Base-by-base conservation (phyloP, 345 rosid genomes). In the Bruguiera parviflora region DNA sequence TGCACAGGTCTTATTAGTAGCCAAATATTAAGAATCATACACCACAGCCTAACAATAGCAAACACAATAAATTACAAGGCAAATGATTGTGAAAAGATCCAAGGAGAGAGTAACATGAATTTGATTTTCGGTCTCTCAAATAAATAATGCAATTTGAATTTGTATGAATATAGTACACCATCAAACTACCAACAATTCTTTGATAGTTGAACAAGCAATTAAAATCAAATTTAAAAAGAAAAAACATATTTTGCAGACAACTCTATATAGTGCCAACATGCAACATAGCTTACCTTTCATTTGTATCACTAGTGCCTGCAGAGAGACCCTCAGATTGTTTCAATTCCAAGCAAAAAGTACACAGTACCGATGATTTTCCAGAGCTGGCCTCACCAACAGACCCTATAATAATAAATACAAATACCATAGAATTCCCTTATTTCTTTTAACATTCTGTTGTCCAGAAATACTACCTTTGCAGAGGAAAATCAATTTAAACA, bases 331-430 rank as follows among this genome's bases (percentile, higher is more conserved):
- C 71, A 69, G 76, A 70, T 37, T 79, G 85, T 66, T 73, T 79
- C 69, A 71, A 46, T 63, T 77, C 87, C 69, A 73, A n/a, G 78
- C 97, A 91, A 11, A 75, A 67, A 60, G 78, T 67, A 64, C 98
- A 94, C 58, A 87, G 75, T 63, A 87, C 65, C 80, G 43, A 53
- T 63, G 89, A 29, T 64, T 77, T 74, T 68, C 73, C 77, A 3
- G 70, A 74, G 32, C 67, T 78, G 68, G 52, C 66, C 61, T 66
- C 76, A 65, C 66, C 31, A 58, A 82, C 67, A 61, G 77, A 51
- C 63, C 78, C 96, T 91, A 73, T 68, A 84, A 81, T 69, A 3
- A 21, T 3, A 11, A 56, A 62, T 31, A 25, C 35, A 64, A 20
- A 62, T 32, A 13, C 49, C 18, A 43, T 3, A 43, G 15, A 13